Base-by-base conservation (phyloP, 176 grass and related monocot species). In the Raddia distichophylla region DNA sequence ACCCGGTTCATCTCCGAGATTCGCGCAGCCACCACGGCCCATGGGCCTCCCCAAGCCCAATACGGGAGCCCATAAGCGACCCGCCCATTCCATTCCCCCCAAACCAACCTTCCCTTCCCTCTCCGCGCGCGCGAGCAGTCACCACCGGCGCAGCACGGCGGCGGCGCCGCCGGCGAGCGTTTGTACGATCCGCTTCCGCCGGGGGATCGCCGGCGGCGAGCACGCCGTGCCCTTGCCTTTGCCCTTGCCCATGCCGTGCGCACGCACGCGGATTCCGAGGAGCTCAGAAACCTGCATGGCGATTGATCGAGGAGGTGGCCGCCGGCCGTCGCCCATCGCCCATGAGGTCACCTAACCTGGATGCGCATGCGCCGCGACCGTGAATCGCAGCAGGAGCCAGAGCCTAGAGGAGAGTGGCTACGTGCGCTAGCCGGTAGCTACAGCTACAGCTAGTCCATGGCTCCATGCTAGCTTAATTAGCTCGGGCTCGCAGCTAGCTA, bases 231-330 rank as follows among this genome's bases (percentile, higher is more conserved):
- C n/a, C 3, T 7, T 3, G 7, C 3, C 44, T 0, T 8, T 37
- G 71, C 1, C 16, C 27, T 27, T 16, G 44, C 67, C 55, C 67
- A 72, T 62, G 79, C 79, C 79, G 16, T 43, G 48, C 2, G 18
- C 65, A 16, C 8, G 79, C 61, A 75, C 71, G 71, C 71, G 81
- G 65, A 58, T 58, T 70, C 40, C 78, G 40, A 46, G 65, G 40
- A 46, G 65, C 40, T 12, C 64, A 46, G 65, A 17, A 10, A 64
- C 35, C 46, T 13, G 27, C 27, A 27, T 27, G 60, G 44, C 59
- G 75, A 46, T 3, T 40, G 58, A 55, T 44, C 58, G 8, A 78
- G 59, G 75, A 16, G 16, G 59, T 50, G 59, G 4, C 11, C 0
- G 4, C 11, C 0, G 6, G 55, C 7, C 19, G 3, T 27, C 27